These are phyloP conservation scores for Coemansia sp. DNA, from an alignment of 192 early-diverging fungal genomes.

Conservation along the genomic window DNA sequence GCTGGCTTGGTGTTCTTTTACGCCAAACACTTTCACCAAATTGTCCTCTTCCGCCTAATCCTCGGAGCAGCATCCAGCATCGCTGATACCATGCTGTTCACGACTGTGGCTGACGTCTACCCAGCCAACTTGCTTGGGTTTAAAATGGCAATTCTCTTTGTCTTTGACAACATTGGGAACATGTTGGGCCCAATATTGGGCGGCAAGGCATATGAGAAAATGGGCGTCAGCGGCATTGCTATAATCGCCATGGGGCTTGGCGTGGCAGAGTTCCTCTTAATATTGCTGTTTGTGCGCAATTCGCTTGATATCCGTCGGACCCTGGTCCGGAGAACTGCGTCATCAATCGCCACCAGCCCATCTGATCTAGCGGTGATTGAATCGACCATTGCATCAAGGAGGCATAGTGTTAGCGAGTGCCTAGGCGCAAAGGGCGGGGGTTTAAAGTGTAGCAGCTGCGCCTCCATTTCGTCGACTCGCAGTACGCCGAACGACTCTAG, in stretches of 20 bases:
- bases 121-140: slow-evolving; percentile 47
- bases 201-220: slow-evolving; percentile 42
- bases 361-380: not conserved
- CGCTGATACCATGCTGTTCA: slow-evolving; percentile 53
- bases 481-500: not conserved
- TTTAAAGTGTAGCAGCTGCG: not conserved
- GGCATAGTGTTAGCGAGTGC: not conserved
- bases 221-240: slow-evolving; percentile 50
- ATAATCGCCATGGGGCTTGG: slow-evolving; percentile 43
- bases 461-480: not conserved
- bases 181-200: slow-evolving; percentile 51
- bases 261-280: slow-evolving; percentile 23
- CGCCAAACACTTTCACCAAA: slow-evolving; percentile 36
- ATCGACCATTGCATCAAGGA: slow-evolving; percentile 6
- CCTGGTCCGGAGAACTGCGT: not conserved
- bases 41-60: slow-evolving; percentile 40
- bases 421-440: not conserved
- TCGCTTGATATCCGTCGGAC: slow-evolving; percentile 40
- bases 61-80: slow-evolving; percentile 47
- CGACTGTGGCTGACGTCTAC: slow-evolving; percentile 53
- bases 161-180: slow-evolving; percentile 54
- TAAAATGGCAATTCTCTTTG: slow-evolving; percentile 48
- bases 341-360: not conserved
- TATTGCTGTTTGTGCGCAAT: slow-evolving; percentile 46
- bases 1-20: slow-evolving; percentile 37